Conservation (phyloP, 2,329 filamentous ascomycete species). For the Diaporthe batatas region DNA sequence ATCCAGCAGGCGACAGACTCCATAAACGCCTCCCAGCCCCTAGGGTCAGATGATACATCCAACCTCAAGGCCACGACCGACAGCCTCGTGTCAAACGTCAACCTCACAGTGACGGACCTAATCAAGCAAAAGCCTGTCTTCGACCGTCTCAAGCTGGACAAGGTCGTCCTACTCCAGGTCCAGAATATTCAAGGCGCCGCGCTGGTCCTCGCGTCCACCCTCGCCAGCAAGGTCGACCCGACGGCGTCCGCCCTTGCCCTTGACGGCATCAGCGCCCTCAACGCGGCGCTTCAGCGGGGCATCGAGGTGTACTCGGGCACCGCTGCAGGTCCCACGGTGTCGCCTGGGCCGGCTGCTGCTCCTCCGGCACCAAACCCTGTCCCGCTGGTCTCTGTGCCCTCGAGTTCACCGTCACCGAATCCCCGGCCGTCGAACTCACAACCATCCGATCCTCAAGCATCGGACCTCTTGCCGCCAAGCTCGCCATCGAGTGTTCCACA, state of each 20-base stretch:
- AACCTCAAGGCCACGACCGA: constrained; percentile 11
- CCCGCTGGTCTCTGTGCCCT: no score
- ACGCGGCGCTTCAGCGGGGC: constrained; percentile 73
- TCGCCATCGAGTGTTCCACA: not conserved
- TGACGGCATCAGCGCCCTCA: constrained; percentile 78
- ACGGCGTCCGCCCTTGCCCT: constrained; percentile 71
- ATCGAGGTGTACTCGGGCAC: not conserved
- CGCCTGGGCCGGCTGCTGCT: not conserved
- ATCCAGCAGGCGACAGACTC: constrained; percentile 10
- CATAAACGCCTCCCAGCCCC: constrained; percentile 6
- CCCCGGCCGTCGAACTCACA: not conserved
- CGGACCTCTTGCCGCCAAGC: not conserved
- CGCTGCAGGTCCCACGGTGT: no score
- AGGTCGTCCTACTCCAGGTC: constrained; percentile 84
- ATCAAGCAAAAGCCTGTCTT: constrained; percentile 60
- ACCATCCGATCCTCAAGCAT: not conserved
- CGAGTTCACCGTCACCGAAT: no score
- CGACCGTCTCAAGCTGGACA: constrained; percentile 76
- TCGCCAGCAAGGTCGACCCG: constrained; percentile 75
- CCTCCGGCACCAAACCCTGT: not conserved
- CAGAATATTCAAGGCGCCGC: constrained; percentile 87
- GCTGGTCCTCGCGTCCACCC: constrained; percentile 73
- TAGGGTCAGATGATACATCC: not conserved
- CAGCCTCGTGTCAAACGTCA: constrained; percentile 23
- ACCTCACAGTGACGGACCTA: constrained; percentile 59